phyloP scores from a whole-genome alignment of 179 eudicot genomes.

The Beta lomatogona region DNA sequence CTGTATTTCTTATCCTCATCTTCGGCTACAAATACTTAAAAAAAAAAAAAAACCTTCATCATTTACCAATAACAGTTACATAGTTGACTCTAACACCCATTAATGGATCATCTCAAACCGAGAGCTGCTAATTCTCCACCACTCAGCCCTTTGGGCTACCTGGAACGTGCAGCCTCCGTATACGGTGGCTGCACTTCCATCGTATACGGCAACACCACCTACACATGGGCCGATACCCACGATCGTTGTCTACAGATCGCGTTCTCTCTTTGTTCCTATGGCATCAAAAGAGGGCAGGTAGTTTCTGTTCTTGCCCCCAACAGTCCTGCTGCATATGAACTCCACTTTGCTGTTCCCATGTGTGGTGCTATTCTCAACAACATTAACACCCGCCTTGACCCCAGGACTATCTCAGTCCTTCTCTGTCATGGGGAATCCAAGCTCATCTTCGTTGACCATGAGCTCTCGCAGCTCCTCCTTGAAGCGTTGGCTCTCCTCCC shows the following conservation, averaged over 20 bases:
- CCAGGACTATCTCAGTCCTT: conserved; percentile 54
- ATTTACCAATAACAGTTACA: too few species aligned
- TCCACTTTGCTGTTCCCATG: conserved; percentile 73
- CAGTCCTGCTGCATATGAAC: conserved; percentile 70
- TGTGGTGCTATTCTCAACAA: conserved; percentile 59
- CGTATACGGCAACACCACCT: conserved; percentile 40
- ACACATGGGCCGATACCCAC: conserved; percentile 62
- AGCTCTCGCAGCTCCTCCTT: conserved; percentile 28
- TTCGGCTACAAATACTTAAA: too few species aligned
- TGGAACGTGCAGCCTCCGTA: conserved; percentile 57
- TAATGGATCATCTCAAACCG: conserved; percentile 49
- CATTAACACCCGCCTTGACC: conserved; percentile 60
- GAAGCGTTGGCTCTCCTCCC: conserved; percentile 45
- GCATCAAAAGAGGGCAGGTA: conserved; percentile 44
- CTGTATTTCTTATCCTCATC: too few species aligned
- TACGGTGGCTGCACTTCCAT: conserved; percentile 63
- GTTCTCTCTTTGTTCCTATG: conserved; percentile 44
- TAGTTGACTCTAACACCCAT: too few species aligned
- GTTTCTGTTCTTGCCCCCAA: conserved; percentile 71
- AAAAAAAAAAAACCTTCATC: too few species aligned
- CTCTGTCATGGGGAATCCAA: conserved; percentile 53
- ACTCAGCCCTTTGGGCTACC: conserved; percentile 51
- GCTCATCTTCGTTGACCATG: conserved; percentile 50
- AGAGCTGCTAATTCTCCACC: conserved; percentile 51
- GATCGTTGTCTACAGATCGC: conserved; percentile 52